Percentiles rank a stretch among this genome's conserved stretches.
These are phyloP conservation scores for Oligophagozyma castellii DNA, from an alignment of 1,139 yeast genomes.

Conservation along the genomic window DNA sequence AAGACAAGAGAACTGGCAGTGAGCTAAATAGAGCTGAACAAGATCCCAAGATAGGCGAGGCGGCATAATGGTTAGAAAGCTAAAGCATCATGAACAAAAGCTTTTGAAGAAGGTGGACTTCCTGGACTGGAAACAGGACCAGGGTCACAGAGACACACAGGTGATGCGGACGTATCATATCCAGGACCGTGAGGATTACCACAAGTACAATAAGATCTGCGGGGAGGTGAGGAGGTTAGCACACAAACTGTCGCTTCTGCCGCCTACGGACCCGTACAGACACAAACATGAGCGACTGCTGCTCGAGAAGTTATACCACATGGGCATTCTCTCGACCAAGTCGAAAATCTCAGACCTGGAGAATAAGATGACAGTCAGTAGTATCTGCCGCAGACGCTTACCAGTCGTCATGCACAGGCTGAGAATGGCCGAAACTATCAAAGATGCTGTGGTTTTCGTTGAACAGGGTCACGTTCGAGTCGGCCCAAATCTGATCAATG, in stretches of 20 bases:
- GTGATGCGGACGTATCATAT: conserved; percentile 91
- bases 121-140: conserved; percentile 95
- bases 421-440: conserved; percentile 83
- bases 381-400: conserved; percentile 80
- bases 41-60: not conserved
- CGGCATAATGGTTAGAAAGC: conserved; percentile 63
- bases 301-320: conserved; percentile 70
- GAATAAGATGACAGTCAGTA: conserved; percentile 81
- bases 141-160: conserved; percentile 86
- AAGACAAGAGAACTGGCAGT: no score
- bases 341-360: conserved; percentile 90
- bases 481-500: conserved; percentile 91
- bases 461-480: conserved; percentile 98
- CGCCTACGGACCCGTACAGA: conserved; percentile 77
- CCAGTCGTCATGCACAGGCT: conserved; percentile 93
- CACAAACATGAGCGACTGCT: conserved; percentile 76
- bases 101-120: conserved; percentile 91
- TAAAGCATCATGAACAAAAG: conserved; percentile 92
- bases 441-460: conserved; percentile 80
- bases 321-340: conserved; percentile 78
- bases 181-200: conserved; percentile 91
- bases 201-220: conserved; percentile 80
- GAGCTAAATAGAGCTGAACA: not conserved
- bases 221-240: conserved; percentile 85
- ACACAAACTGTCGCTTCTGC: conserved; percentile 66